Evolutionary conservation across 2,329 filamentous ascomycete genomes (phyloP), one percentile per base, ranked within the genome.

Genomic region (Ophiostoma quercus): DNA sequence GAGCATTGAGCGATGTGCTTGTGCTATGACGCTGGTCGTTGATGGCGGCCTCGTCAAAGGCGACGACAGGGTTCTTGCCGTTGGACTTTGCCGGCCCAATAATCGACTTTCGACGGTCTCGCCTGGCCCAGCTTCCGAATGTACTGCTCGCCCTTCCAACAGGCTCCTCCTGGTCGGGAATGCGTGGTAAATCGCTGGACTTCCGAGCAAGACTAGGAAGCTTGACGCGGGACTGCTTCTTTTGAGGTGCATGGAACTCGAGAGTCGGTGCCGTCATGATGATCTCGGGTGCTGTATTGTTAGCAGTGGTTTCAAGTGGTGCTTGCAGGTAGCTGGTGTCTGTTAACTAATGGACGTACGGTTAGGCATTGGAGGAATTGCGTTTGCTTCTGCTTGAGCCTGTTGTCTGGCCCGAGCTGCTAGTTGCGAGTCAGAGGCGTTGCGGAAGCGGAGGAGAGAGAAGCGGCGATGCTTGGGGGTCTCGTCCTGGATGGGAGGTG

Each of bases 391-490:
- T 71, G 83, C 81, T 72, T 81, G 79, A 8, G 77, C 78, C 70
- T 92, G 89, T 75, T 90, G 86, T 77, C 90, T 93, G 68, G 90
- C 90, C 77, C 88, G 87, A 39, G 88, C 83, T 12, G 92, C 92
- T 72, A 98, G 81, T 79, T 97, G 93, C 67, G 93, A 91, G 80
- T 98, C 94, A 9, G 94, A 97, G 72, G 92, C 94, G 85, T 97
- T 94, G 76, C 93, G 91, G 78, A 95, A 93, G 76, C 90, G 89
- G 80, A 97, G 82, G 79, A 96, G 82, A 70, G 86, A 88, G 77
- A 90, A 90, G 72, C 87, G 85, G 71, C 83, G 84, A 74, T 87
- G 84, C 75, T 84, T 88, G 43, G 80, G 80, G 41, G 80, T 82
- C 75, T 87, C 83, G 67, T 86, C 84, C 74, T 87, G 84, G 69